Evolutionary conservation across 31 red algal species (phyloP).

Genomic region (Odonthalia washingtoniensis): DNA sequence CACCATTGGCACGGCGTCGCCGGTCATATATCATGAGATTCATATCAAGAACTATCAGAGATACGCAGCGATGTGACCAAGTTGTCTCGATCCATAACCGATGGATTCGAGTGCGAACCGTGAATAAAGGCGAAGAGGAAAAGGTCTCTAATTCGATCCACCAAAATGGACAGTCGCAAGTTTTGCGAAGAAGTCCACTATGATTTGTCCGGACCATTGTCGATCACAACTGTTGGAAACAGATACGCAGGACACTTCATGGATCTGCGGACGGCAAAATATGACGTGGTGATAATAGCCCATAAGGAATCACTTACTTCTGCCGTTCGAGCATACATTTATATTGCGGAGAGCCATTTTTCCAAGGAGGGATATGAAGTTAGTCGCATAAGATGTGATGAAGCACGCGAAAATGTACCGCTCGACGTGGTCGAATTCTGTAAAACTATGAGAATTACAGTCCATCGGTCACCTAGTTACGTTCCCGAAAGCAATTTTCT

Average conservation of each 20-base stretch:
- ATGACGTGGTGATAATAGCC: not conserved
- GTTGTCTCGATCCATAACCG: not conserved
- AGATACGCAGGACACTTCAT: not conserved
- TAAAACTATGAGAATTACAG: not conserved
- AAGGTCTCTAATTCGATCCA: not conserved
- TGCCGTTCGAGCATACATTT: not conserved
- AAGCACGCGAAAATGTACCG: not conserved
- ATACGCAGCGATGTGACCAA: not conserved
- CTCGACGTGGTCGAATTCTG: not conserved
- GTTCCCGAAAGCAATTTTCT: constrained; percentile 42
- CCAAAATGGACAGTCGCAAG: not conserved
- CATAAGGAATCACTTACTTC: not conserved
- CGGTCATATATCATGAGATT: not conserved
- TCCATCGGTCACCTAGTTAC: not conserved
- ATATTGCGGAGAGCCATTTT: not conserved
- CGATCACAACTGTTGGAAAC: not conserved
- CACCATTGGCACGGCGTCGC: not conserved
- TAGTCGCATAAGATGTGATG: not conserved
- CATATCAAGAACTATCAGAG: not conserved
- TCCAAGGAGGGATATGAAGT: not conserved
- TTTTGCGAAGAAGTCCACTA: not conserved
- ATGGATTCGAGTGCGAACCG: not conserved
- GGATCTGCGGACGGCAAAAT: not conserved
- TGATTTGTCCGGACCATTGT: not conserved
- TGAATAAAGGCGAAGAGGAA: not conserved